Percentiles rank a stretch among this genome's conserved stretches.
Conservation (phyloP, 495 filamentous ascomycete species). For the Glonium stellatum region DNA sequence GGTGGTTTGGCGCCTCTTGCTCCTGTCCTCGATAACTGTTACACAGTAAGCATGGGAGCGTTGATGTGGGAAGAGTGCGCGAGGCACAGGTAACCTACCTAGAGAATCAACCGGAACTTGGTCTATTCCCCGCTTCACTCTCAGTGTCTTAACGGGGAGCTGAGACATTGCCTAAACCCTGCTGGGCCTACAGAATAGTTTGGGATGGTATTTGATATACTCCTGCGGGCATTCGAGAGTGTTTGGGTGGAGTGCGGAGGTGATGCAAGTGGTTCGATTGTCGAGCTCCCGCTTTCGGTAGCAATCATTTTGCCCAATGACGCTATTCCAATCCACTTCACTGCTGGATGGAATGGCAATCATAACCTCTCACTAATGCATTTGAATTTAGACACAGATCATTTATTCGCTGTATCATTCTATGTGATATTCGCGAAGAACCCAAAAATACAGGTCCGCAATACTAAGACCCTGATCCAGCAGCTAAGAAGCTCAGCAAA, state of each 20-base stretch:
- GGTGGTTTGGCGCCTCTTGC: not conserved
- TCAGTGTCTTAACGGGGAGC: not conserved
- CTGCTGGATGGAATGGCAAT: too few relatives aligned
- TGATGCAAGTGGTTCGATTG: not conserved
- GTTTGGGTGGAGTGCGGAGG: not conserved
- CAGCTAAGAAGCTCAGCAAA: conserved; percentile 74
- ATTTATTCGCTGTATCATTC: too few relatives aligned
- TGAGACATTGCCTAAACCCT: not conserved
- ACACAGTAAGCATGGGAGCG: not conserved
- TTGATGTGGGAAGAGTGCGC: not conserved
- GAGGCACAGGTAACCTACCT: not conserved
- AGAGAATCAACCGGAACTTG: not conserved
- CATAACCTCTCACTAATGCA: not conserved
- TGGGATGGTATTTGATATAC: not conserved
- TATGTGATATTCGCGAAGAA: too few relatives aligned
- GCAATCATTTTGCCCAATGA: too few relatives aligned
- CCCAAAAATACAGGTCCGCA: not conserved
- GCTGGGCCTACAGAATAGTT: not conserved
- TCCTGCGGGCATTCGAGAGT: not conserved
- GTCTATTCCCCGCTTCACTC: conserved; percentile 1
- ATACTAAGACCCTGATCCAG: conserved; percentile 29
- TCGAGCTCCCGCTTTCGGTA: not conserved
- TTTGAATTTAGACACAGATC: not conserved
- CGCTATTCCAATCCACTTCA: too few relatives aligned
- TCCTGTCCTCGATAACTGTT: not conserved